Evolutionary conservation across 176 grass and related monocot genomes (phyloP).

Genomic region (Carex pumila): DNA sequence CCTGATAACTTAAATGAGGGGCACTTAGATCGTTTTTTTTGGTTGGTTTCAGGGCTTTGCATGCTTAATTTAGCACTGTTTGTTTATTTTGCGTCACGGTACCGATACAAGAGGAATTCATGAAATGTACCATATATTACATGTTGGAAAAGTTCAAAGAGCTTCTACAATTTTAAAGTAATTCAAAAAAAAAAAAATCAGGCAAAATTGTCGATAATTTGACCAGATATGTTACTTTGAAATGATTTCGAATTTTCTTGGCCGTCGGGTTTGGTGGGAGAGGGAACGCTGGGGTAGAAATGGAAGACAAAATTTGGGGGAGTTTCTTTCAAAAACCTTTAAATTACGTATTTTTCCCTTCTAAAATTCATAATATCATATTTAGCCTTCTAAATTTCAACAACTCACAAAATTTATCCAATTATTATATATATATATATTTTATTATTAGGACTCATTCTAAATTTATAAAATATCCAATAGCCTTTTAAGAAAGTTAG

Average conservation of each 20-base stretch:
- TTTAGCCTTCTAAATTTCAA: no score
- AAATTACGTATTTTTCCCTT: no score
- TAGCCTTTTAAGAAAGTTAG: no score
- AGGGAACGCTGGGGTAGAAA: no score
- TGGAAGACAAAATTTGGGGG: no score
- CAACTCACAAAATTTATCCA: no score
- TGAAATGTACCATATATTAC: background rate
- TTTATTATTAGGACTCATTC: no score
- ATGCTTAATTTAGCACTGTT: slow-evolving; percentile 12
- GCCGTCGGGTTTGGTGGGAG: background rate
- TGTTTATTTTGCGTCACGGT: slow-evolving; percentile 9
- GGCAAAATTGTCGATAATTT: background rate
- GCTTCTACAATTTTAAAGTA: background rate
- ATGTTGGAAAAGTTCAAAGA: no score
- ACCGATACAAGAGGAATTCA: background rate
- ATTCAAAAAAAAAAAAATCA: background rate
- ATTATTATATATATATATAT: no score
- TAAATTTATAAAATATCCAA: no score
- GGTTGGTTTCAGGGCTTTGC: slow-evolving; percentile 14
- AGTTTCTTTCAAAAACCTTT: no score
- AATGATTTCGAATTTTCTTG: background rate
- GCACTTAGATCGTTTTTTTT: slow-evolving; percentile 11
- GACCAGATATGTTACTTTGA: background rate
- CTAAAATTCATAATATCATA: no score
- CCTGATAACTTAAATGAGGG: slow-evolving; percentile 22